These are phyloP conservation scores for Neotropicomus parvogracilis DNA, from an alignment of 1,284 basidiomycete species.

Conservation along the genomic window DNA sequence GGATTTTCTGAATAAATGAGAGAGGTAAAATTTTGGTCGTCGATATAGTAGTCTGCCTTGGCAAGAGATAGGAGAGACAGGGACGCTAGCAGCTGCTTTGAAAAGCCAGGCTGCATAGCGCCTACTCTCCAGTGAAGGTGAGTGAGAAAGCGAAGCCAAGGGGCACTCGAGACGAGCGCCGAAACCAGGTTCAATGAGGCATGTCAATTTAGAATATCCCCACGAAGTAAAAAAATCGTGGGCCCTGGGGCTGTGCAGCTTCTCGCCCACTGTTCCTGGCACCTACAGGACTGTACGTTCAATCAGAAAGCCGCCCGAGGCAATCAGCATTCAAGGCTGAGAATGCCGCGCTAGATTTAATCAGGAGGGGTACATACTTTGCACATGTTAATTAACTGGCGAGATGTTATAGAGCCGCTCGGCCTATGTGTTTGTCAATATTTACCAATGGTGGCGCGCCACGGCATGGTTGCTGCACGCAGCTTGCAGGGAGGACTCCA, in stretches of 20 bases:
- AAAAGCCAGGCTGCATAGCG: conserved; percentile 5
- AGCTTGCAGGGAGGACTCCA: neutral
- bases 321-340: neutral
- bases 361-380: too few relatives aligned
- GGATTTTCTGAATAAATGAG: conserved; percentile 18
- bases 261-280: too few relatives aligned
- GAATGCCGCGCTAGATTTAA: too few relatives aligned
- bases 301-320: neutral
- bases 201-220: too few relatives aligned
- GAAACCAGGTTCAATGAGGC: neutral
- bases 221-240: too few relatives aligned
- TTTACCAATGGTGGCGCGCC: neutral
- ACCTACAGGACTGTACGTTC: too few relatives aligned
- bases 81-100: conserved; percentile 2
- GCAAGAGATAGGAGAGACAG: conserved; percentile 2
- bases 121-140: neutral
- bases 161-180: neutral
- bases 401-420: neutral
- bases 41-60: conserved; percentile 19
- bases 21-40: conserved; percentile 19
- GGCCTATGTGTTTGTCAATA: too few relatives aligned
- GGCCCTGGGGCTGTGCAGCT: too few relatives aligned
- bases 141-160: neutral
- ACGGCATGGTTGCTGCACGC: too few relatives aligned
- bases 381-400: neutral